Conservation (phyloP, 805 yeast species). For the Candida methanosorbosa region DNA sequence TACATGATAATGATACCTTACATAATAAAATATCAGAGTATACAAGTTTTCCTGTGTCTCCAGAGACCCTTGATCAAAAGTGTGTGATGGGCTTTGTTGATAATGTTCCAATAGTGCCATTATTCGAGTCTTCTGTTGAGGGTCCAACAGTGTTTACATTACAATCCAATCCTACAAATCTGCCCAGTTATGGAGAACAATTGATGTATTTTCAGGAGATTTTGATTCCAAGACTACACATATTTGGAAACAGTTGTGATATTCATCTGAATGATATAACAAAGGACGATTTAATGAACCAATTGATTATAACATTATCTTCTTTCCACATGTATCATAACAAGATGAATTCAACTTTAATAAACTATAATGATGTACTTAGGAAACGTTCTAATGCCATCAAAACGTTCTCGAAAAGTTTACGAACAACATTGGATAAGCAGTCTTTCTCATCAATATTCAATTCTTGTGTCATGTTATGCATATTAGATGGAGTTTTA, state of each 20-base stretch:
- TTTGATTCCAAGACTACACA: constrained; percentile 17
- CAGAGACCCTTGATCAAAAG: no score
- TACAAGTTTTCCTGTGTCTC: constrained; percentile 1
- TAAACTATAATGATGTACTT: constrained; percentile 4
- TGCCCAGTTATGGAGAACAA: constrained; percentile 4
- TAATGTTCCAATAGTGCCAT: neutral
- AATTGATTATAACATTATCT: constrained; percentile 13
- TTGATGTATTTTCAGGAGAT: constrained; percentile 14
- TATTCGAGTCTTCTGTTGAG: no score
- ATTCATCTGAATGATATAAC: constrained; percentile 1
- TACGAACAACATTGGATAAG: neutral
- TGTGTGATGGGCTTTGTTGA: no score
- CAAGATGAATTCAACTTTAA: constrained; percentile 2
- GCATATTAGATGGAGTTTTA: constrained; percentile 18
- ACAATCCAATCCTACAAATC: no score
- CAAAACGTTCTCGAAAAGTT: neutral
- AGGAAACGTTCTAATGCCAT: constrained; percentile 4
- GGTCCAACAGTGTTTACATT: no score
- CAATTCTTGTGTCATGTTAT: constrained; percentile 14
- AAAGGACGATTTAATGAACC: constrained; percentile 10
- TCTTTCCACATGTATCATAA: constrained; percentile 12
- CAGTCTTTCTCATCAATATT: constrained; percentile 5
- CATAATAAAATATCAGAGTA: neutral
- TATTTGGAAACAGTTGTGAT: constrained; percentile 9
- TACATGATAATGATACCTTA: neutral